Percentiles rank a stretch among this genome's conserved stretches.
These are phyloP conservation scores for Ceratobasidium sp. DNA, from an alignment of 1,284 basidiomycete species.

Conservation along the genomic window DNA sequence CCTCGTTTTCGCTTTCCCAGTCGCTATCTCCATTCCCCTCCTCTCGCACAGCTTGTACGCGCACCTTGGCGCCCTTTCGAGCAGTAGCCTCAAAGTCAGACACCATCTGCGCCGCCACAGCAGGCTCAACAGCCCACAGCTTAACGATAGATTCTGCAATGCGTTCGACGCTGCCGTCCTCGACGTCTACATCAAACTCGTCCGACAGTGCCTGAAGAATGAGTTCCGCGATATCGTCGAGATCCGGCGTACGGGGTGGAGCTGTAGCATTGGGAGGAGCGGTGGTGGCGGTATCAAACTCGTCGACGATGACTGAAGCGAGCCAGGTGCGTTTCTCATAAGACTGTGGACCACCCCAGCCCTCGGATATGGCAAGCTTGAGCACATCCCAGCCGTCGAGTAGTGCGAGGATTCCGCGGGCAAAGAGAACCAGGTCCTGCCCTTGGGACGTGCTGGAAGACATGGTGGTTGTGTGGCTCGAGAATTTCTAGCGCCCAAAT, in stretches of 20 bases:
- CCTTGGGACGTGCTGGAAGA: conserved; percentile 34
- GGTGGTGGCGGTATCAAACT: conserved; percentile 68
- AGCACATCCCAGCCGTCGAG: conserved; percentile 85
- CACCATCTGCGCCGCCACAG: conserved; percentile 61
- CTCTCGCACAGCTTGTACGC: conserved; percentile 60
- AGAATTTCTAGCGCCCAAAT: conserved; percentile 39
- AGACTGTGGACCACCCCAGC: conserved; percentile 82
- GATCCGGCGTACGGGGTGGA: conserved; percentile 66
- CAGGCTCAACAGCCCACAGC: conserved; percentile 68
- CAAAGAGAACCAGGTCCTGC: conserved; percentile 70
- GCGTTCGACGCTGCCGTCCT: conserved; percentile 79
- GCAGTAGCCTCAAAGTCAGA: conserved; percentile 69
- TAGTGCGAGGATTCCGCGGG: conserved; percentile 82
- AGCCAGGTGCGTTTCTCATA: conserved; percentile 83
- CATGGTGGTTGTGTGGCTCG: conserved; percentile 21
- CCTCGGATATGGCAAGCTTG: conserved; percentile 80
- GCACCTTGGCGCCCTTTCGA: conserved; percentile 69
- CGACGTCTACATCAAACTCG: conserved; percentile 83
- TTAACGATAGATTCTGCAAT: conserved; percentile 76
- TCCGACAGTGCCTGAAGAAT: conserved; percentile 83
- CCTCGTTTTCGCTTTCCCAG: conserved; percentile 58
- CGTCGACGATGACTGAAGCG: conserved; percentile 82
- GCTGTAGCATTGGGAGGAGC: conserved; percentile 46
- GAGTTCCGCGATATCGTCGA: conserved; percentile 78
- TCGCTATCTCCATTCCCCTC: conserved; percentile 60